phyloP scores from a whole-genome alignment of 176 grass and related monocot genomes.

The Metroxylon sagu region DNA sequence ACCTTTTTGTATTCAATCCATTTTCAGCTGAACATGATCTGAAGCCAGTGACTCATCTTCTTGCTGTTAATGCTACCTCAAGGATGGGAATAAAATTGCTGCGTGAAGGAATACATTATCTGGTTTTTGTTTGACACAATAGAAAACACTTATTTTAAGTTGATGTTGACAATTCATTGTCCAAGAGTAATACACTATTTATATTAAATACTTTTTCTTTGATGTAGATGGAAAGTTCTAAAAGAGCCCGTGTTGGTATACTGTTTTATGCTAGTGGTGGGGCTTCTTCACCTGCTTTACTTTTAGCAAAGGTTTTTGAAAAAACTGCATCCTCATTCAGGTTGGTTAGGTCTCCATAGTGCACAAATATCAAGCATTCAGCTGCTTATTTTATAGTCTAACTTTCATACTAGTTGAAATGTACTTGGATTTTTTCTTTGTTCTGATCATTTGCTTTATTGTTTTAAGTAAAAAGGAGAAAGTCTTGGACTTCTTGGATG shows the following conservation, averaged over 20 bases:
- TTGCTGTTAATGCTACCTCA: slow-evolving; percentile 72
- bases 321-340: slow-evolving; percentile 67
- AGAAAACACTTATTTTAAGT: too few relatives aligned
- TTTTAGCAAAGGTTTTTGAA: slow-evolving; percentile 68
- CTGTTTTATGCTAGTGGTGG: slow-evolving; percentile 44
- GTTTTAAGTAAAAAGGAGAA: slow-evolving; percentile 68
- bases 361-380: too few relatives aligned
- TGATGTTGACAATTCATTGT: too few relatives aligned
- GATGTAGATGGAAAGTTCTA: slow-evolving; percentile 52
- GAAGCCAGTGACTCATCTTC: slow-evolving; percentile 88
- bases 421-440: slow-evolving; percentile 4
- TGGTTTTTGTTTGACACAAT: slow-evolving; percentile 34
- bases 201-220: background rate
- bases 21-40: slow-evolving; percentile 63
- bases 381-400: too few relatives aligned
- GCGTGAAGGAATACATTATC: slow-evolving; percentile 60
- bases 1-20: too few relatives aligned
- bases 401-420: too few relatives aligned
- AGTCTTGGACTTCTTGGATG: slow-evolving; percentile 68
- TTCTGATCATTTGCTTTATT: slow-evolving; percentile 18
- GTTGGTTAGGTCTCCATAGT: slow-evolving; percentile 18
- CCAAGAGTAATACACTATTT: too few relatives aligned
- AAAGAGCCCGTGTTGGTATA: slow-evolving; percentile 77
- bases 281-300: slow-evolving; percentile 39
- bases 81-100: slow-evolving; percentile 67